Percentiles rank a stretch among this genome's conserved stretches.
Conservation (phyloP, 169 alveolate genomes). For the Nephromyces sp. region DNA sequence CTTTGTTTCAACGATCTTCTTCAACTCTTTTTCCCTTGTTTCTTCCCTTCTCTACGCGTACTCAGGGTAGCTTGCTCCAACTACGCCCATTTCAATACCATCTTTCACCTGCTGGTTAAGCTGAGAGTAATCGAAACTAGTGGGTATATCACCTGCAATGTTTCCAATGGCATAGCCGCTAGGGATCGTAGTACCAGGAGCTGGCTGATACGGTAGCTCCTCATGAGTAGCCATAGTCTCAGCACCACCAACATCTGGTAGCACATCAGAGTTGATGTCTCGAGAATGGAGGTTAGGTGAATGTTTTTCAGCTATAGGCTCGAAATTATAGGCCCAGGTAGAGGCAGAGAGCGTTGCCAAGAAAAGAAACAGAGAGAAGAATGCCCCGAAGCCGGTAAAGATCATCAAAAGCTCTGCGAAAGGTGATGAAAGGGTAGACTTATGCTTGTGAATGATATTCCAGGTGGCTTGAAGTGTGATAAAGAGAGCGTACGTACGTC, state of each 20-base stretch:
- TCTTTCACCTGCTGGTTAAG: constrained; percentile 46
- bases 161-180: background rate
- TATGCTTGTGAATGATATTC: no score
- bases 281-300: constrained; percentile 70
- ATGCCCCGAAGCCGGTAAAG: constrained; percentile 69
- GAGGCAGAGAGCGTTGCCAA: constrained; percentile 60
- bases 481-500: no score
- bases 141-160: constrained; percentile 31
- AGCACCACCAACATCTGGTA: constrained; percentile 7
- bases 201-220: background rate
- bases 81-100: constrained; percentile 47
- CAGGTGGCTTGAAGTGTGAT: no score
- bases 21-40: no score
- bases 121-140: constrained; percentile 48
- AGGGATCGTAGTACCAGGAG: no score
- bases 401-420: constrained; percentile 67
- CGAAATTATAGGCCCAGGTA: constrained; percentile 64
- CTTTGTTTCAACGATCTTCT: no score
- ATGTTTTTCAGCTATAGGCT: constrained; percentile 68
- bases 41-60: background rate
- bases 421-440: no score
- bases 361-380: constrained; percentile 57
- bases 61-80: constrained; percentile 25
- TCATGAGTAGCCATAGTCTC: background rate
- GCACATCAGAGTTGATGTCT: constrained; percentile 61